Evolutionary conservation across 768 basidiomycete genomes (phyloP).

Genomic region (Tulasnella sp.): DNA sequence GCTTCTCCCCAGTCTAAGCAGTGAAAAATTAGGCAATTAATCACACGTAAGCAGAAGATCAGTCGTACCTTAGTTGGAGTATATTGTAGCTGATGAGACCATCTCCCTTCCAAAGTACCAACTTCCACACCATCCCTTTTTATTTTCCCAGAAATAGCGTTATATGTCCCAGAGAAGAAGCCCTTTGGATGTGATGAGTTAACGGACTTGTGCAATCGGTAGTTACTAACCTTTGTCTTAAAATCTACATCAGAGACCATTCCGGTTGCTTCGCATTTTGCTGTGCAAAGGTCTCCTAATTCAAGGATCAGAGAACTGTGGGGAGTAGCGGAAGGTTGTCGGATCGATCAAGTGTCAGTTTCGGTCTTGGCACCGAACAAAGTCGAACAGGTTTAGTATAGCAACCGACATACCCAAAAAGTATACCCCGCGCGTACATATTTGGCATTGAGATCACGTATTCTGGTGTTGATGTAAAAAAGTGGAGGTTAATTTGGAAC

Average conservation of each 20-base stretch:
- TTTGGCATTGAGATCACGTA: conserved; percentile 94
- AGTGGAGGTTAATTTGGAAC: conserved; percentile 3
- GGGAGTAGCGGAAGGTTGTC: not conserved
- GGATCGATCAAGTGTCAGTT: not conserved
- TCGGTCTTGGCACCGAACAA: conserved; percentile 50
- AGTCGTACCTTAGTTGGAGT: conserved; percentile 48
- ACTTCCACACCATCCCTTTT: conserved; percentile 46
- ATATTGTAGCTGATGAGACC: conserved; percentile 85
- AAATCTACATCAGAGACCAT: conserved; percentile 79
- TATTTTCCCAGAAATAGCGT: conserved; percentile 72
- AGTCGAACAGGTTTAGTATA: no score
- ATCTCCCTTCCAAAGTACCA: conserved; percentile 81
- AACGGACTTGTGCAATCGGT: not conserved
- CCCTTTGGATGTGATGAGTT: not conserved
- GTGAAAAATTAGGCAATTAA: conserved; percentile 1
- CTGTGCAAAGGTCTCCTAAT: conserved; percentile 77
- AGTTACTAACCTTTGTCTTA: conserved; percentile 70
- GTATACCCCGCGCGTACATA: conserved; percentile 76
- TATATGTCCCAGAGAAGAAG: conserved; percentile 84
- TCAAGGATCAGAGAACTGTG: conserved; percentile 82
- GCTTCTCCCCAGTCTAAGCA: conserved; percentile 48
- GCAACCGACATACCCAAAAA: conserved; percentile 7
- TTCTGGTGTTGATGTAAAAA: conserved; percentile 32
- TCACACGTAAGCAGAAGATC: not conserved
- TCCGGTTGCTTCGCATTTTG: conserved; percentile 67